Evolutionary conservation across 2,329 filamentous ascomycete genomes (phyloP).

Genomic region (Zymoseptoria ardabiliae): DNA sequence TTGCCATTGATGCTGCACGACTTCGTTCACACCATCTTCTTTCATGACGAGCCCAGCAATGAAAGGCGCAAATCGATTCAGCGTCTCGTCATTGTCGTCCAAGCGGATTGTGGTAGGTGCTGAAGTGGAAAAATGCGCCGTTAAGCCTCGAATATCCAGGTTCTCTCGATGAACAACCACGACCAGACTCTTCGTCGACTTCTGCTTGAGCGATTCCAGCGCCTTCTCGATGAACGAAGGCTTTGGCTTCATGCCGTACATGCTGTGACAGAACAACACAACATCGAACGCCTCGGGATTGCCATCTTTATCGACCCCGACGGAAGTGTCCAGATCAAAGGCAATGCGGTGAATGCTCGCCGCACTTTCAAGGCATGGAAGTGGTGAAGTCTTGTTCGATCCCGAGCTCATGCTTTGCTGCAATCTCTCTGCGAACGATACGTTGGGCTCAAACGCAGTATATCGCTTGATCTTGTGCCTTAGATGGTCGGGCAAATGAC

Average conservation of each 20-base stretch:
- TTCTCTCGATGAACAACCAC: conserved; percentile 49
- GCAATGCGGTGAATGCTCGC: conserved; percentile 34
- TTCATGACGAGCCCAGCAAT: conserved; percentile 41
- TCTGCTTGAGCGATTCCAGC: conserved; percentile 41
- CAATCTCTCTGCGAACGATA: conserved; percentile 39
- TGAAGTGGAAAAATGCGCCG: conserved; percentile 41
- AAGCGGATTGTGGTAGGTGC: conserved; percentile 45
- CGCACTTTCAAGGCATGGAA: conserved; percentile 37
- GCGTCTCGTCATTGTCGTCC: conserved; percentile 35
- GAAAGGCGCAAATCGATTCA: conserved; percentile 50
- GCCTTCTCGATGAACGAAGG: conserved; percentile 40
- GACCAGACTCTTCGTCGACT: conserved; percentile 38
- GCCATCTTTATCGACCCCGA: conserved; percentile 6
- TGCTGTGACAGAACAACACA: conserved; percentile 56
- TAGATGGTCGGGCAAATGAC: conserved; percentile 37
- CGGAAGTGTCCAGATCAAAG: conserved; percentile 33
- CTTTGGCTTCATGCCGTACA: conserved; percentile 53
- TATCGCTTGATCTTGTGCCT: conserved; percentile 45
- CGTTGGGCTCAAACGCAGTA: conserved; percentile 48
- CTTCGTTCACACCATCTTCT: conserved; percentile 27
- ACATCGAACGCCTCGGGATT: conserved; percentile 44
- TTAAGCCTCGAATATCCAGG: conserved; percentile 42
- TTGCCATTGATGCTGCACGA: conserved; percentile 40
- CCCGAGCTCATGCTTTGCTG: conserved; percentile 35
- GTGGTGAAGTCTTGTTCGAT: conserved; percentile 25